Evolutionary conservation across 2,329 filamentous ascomycete species (phyloP), one percentile per base, ranked within the genome.

Genomic region (Hypoxylon sp.): DNA sequence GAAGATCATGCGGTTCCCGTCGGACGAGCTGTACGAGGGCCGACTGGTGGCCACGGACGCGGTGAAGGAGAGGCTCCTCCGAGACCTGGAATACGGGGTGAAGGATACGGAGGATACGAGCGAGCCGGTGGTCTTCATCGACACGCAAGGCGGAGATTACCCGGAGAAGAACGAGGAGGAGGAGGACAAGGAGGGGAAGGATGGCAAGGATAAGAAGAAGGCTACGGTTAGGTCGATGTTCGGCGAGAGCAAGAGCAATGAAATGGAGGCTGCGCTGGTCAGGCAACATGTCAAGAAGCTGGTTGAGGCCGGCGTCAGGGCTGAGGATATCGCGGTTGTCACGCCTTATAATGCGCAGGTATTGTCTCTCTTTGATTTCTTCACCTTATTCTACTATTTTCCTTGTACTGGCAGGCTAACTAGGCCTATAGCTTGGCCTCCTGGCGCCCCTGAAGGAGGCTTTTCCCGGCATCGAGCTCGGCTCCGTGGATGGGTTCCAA

Each of bases 301-400:
- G 40, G 86, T 97, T n/a, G 83, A 86, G 22, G 90, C 93, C 0
- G 96, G 96, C 0, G 87, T 99, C 28, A 88, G 84, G 71, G 82
- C 93, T 2, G 89, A 92, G 72, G 93, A 97, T 74, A 94, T 99
- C 72, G 96, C 95, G 0, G 90, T 98, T 11, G 89, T 99, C 55
- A 97, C 96, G 49, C 96, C 96, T 38, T 99, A 99, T 80, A 98
- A 97, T 80, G 96, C 93, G 12, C 96, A 96, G 85, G 89, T 91
- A 74, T 46, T n/a, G 30, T 45, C n/a, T 16, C 11, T 38, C 50
- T 40, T 16, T 5, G 28, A 16, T 55, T 11, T 42, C 14, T 53
- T 42, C 22, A 42, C 28, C 6, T 20, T 40, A 16, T 52, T 32
- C 22, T 52, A 22, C 12, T 45, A 36, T 54, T 8, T 18, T 20